Percentiles rank a stretch among this genome's conserved stretches.
phyloP scores from a whole-genome alignment of 2,329 filamentous ascomycete species.

The Neurospora sp. region DNA sequence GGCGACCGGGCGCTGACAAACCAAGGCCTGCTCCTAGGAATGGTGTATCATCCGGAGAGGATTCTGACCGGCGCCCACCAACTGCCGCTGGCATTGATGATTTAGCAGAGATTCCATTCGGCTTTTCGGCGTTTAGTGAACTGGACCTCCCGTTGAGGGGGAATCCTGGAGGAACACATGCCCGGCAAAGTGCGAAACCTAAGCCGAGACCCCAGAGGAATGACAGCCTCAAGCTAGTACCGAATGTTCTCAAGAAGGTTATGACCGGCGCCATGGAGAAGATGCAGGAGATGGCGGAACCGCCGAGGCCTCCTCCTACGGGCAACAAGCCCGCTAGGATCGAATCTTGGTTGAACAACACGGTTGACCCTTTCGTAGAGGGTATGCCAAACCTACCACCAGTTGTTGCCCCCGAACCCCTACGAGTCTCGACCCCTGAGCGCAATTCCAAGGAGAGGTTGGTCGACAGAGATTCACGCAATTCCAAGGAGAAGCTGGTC shows the following conservation, averaged over 20 bases:
- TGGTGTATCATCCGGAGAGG: slow-evolving; percentile 21
- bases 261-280: slow-evolving; percentile 56
- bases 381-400: slow-evolving; percentile 21
- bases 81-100: slow-evolving; percentile 37
- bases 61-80: slow-evolving; percentile 28
- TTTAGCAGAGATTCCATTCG: slow-evolving; percentile 51
- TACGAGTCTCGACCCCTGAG: slow-evolving; percentile 18
- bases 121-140: slow-evolving; percentile 57
- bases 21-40: slow-evolving; percentile 12
- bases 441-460: slow-evolving; percentile 1
- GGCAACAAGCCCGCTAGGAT: slow-evolving; percentile 52
- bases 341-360: slow-evolving; percentile 54
- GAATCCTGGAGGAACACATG: slow-evolving; percentile 21
- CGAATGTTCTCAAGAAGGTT: slow-evolving; percentile 55
- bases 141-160: slow-evolving; percentile 44
- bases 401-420: neutral
- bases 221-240: slow-evolving; percentile 48
- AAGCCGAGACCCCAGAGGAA: slow-evolving; percentile 40
- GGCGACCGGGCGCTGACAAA: slow-evolving; percentile 17
- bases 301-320: slow-evolving; percentile 36
- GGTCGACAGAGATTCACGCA: neutral
- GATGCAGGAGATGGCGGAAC: slow-evolving; percentile 50
- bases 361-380: slow-evolving; percentile 53
- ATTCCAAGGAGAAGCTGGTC: neutral
- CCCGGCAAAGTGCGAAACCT: slow-evolving; percentile 29